These are phyloP conservation scores for Aspergillus olivimuriae DNA, from an alignment of 495 filamentous ascomycete genomes.

Conservation along the genomic window DNA sequence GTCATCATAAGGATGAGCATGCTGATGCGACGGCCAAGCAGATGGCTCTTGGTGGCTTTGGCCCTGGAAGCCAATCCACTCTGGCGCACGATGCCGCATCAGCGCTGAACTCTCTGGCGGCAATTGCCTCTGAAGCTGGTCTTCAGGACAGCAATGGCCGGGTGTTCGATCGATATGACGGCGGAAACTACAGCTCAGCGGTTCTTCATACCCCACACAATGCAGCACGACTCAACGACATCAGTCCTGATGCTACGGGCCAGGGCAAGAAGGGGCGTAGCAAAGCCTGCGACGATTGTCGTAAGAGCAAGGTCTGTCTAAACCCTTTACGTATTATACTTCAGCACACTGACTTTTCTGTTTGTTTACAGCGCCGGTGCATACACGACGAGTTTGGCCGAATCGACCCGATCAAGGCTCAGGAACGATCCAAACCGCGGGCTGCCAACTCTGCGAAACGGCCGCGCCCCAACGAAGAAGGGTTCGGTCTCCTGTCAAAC, in stretches of 20 bases:
- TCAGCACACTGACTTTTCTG: neutral
- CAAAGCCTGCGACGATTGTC: conserved; percentile 61
- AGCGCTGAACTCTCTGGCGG: conserved; percentile 38
- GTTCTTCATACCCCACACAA: conserved; percentile 25
- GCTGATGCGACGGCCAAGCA: conserved; percentile 25
- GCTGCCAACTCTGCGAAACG: conserved; percentile 43
- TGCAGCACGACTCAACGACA: conserved; percentile 24
- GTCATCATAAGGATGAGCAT: conserved; percentile 47
- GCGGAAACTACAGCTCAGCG: conserved; percentile 21
- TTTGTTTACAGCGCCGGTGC: conserved; percentile 50
- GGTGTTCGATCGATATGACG: conserved; percentile 25
- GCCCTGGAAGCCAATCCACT: conserved; percentile 26
- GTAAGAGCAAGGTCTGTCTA: conserved; percentile 56
- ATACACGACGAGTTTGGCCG: conserved; percentile 61
- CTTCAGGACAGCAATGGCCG: conserved; percentile 21
- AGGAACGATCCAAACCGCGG: conserved; percentile 53
- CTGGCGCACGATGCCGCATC: conserved; percentile 41
- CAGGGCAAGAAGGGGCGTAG: conserved; percentile 49
- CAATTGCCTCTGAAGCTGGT: conserved; percentile 36
- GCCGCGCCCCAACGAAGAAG: conserved; percentile 38
- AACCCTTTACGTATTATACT: neutral
- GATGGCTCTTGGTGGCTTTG: conserved; percentile 23
- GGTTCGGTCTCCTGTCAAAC: conserved; percentile 10
- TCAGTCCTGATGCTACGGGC: conserved; percentile 29
- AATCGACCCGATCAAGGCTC: conserved; percentile 56